Evolutionary conservation across 768 basidiomycete genomes (phyloP).

Genomic region (Pholiota conissans): DNA sequence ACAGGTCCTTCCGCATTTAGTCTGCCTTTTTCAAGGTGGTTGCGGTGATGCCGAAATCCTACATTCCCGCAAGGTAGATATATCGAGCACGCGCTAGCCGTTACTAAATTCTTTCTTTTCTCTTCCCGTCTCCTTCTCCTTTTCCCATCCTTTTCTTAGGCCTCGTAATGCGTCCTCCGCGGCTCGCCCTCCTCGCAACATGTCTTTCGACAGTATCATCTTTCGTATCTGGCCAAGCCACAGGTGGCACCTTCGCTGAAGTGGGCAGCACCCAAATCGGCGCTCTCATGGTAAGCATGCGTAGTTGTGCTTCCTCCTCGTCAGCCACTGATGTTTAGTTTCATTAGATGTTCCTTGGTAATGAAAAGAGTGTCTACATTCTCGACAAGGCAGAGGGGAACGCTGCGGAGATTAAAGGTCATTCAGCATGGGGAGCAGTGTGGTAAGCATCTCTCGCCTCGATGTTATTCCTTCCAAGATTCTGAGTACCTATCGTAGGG

Average conservation of each 20-base stretch:
- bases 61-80: neutral
- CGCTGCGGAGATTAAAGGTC: slow-evolving; percentile 58
- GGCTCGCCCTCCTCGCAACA: slow-evolving; percentile 42
- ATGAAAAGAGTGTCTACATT: slow-evolving; percentile 79
- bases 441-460: slow-evolving; percentile 41
- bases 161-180: slow-evolving; percentile 15
- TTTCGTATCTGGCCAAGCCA: slow-evolving; percentile 30
- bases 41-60: slow-evolving; percentile 4
- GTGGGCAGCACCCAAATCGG: slow-evolving; percentile 47
- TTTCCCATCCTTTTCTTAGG: neutral
- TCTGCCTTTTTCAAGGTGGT: slow-evolving; percentile 4
- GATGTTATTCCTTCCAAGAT: neutral
- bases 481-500: slow-evolving; percentile 37
- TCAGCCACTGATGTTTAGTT: neutral
- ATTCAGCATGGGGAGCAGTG: slow-evolving; percentile 75
- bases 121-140: slow-evolving; percentile 1
- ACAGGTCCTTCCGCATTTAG: neutral
- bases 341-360: slow-evolving; percentile 78
- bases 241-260: slow-evolving; percentile 43
- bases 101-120: slow-evolving; percentile 4
- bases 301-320: slow-evolving; percentile 1
- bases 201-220: slow-evolving; percentile 39
- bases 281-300: slow-evolving; percentile 45
- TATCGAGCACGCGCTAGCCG: neutral
- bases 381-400: slow-evolving; percentile 89